Evolutionary conservation across 805 yeast genomes (phyloP), one percentile per base, ranked within the genome.

Genomic region (Limtongia smithiae): DNA sequence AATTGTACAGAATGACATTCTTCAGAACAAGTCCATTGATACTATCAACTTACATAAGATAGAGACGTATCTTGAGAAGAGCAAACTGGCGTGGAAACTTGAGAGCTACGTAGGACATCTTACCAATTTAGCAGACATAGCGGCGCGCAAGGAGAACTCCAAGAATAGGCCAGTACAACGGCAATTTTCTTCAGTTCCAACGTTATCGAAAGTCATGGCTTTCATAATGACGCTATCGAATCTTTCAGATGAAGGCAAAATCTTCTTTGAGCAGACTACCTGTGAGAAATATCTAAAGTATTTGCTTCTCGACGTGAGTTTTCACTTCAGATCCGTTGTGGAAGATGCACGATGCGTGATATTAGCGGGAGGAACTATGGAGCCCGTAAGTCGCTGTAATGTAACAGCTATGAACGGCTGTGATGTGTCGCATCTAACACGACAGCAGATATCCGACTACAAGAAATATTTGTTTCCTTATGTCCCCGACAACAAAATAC

Each of bases 311-410:
- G 95, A 89, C 61, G 95, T 96, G 2, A 80, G 87, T 46, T 78
- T 77, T 41, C 71, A 78, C 2, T 87, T 90, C 62, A 71, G 73
- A 46, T 82, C 81, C 1, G 71, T 91, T 2, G 78, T 86, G 0
- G 79, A 79, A 2, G 76, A 79, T 12, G 73, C 88, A 0, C 74
- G 74, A 55, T 82, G 90, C 64, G 83, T 90, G 0, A 71, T 91
- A 1, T 64, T 90, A 2, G 93, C 96, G 1, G 97, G 97, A 31
- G 97, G 97, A 12, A 90, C 97, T 0, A 87, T 89, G 96, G 91
- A 85, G 62, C 97, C 97, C 0, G 48, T 56, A 36, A 14, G 37
- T 25, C 14, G 11, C 15, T 17, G 5, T 5, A 4, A 15, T 35
- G 12, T 21, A 4, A 22, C 27, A 39, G 33, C 9, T 39, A 39